Base-by-base conservation (phyloP, 2,329 filamentous ascomycete species). In the Trichoderma gracile region DNA sequence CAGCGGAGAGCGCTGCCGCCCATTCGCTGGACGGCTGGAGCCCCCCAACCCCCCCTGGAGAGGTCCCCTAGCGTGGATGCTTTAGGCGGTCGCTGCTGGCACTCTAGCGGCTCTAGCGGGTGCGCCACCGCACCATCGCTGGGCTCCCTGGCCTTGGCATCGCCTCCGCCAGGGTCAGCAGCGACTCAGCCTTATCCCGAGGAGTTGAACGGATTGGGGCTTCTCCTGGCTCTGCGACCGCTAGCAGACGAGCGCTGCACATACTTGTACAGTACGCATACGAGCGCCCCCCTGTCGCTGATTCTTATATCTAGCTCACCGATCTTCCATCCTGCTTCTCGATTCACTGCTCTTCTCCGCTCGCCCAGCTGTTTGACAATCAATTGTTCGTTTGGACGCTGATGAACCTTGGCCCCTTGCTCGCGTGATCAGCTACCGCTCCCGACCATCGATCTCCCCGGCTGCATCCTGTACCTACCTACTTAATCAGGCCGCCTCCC, bases 61-160 rank as follows among this genome's bases (percentile, higher is more conserved):
- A 42, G 33, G 43, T 27, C 38, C 49, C 40, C 38, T 62, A 46
- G 58, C 58, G 47, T 19, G n/a, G 40, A 38, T 62, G 40, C 21
- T 62, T 56, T 27, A 49, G 60, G 60, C 47, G 60, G 43, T 62
- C 58, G 53, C 50, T 56, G 52, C 60, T 63, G 60, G 60, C 12
- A 6, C 52, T 56, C 15, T 55, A 63, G 60, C 52, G 40, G 58
- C 52, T 56, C 21, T 63, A 63, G 60, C 33, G 58, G 60, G 52
- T 49, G 43, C 60, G 50, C 60, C 50, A 55, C 50, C 52, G 42
- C 60, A 63, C 52, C 40, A 43, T 49, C 52, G 56, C 52, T 56
- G 42, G 50, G 50, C 60, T 56, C 60, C 60, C 52, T 63, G 50
- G 60, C 19, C 60, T 63, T 63, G 60, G 60, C 60, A 63, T 30